Base-by-base conservation (phyloP, 1,139 yeast genomes). In the Lodderomyces parapsilosis region DNA sequence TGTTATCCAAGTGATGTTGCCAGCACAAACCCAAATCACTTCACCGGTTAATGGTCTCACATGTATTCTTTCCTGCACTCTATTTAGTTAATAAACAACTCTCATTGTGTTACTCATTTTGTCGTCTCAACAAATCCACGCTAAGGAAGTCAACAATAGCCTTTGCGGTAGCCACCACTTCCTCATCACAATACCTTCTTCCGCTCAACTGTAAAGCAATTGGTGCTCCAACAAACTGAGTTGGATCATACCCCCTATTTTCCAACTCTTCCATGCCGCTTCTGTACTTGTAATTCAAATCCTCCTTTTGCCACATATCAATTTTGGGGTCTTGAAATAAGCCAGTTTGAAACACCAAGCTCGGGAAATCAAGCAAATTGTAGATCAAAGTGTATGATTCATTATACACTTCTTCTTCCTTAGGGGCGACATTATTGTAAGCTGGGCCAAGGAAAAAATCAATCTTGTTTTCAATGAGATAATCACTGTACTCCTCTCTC, bases 361-460 rank as follows among this genome's bases (percentile, higher is more conserved):
- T 71, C 38, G 88, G 86, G 55, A 79, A 70, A 57, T 83, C 89
- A 50, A 82, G 62, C 42, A 83, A 56, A 58, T 83, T 83, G 72
- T 80, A 85, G 51, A 83, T 72, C 1, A 86, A 63, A 9, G 90
- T 83, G 64, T 84, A 84, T 2, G 88, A 83, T 91, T 93, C 85
- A 62, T 83, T 83, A 57, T 76, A 78, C 8, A 85, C 76, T 43
- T 78, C 76, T 39, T 79, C 81, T 11, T 82, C 79, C 40, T 73
- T 76, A 20, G 90, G 88, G 3, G 94, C 90, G 41, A 83, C 85
- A 46, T 85, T 86, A 46, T 77, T 78, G 58, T 83, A 81, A 6
- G 81, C 74, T 39, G 95, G 94, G 41, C 84, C 72, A 41, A 86
- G 63, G 44, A 86, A 71, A 54, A 83, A 79, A 57, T 86, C 94